Evolutionary conservation across 1,139 yeast species (phyloP), one percentile per base, ranked within the genome.

Genomic region (Arxiozyma heterogenica): DNA sequence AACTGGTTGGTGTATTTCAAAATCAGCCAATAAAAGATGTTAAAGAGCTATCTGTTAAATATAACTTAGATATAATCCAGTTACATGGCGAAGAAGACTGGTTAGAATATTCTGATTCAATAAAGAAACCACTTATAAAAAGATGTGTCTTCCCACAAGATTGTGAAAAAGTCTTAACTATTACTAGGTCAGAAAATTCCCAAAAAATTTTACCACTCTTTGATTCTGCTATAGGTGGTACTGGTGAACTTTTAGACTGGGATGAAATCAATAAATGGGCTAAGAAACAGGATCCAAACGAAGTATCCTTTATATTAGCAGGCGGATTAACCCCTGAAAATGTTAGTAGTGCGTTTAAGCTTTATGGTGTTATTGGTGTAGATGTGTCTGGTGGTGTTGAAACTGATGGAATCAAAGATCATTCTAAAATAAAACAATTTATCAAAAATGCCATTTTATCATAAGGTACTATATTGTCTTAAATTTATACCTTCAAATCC

Each of bases 311-410:
- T 62, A 65, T 93, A 0, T 73, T 93, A 44, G 98, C 98, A 0
- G 98, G 98, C 5, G 98, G 98, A 0, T 74, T 93, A 55, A 83
- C 76, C 0, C 88, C 94, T 0, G 81, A 76, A 0, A 93, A 91
- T 63, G 87, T 93, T 15, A 55, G 56, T 0, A 68, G 69, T 1
- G 94, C 95, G 17, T 60, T 68, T 48, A 47, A 53, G 49, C 74
- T 73, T 50, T 67, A 62, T 55, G 83, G 86, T 2, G 80, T 87
- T n/a, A 66, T 82, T 46, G 98, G 97, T 1, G 93, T 85, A 39
- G 98, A 93, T 70, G 98, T 93, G 9, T 86, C 96, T 65, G 93
- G 97, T 17, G 98, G 98, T 1, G 96, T 91, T 1, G 98, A 89
- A 61, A 81, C 87, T 1, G 71, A 78, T 22, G 96, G 95, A 4